These are phyloP conservation scores for Darksidea phi DNA, from an alignment of 495 filamentous ascomycete species.

Conservation along the genomic window DNA sequence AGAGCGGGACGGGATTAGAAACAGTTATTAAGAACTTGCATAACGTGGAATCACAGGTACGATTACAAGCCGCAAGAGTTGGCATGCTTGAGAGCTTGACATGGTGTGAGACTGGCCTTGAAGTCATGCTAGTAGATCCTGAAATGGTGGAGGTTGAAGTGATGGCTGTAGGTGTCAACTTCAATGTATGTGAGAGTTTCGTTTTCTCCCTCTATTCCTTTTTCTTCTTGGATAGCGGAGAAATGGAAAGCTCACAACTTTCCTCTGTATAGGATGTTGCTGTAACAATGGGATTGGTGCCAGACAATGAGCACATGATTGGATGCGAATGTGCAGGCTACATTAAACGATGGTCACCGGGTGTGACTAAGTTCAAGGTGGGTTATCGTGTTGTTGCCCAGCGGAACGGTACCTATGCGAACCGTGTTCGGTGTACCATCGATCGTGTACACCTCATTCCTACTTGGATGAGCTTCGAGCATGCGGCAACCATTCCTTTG, in stretches of 20 bases:
- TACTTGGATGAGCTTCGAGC: conserved; percentile 5
- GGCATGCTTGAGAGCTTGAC: conserved; percentile 3
- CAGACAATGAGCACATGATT: conserved; percentile 18
- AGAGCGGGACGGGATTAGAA: neutral
- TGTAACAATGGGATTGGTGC: conserved; percentile 19
- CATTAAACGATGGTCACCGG: neutral
- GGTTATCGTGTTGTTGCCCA: conserved; percentile 5
- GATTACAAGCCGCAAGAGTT: neutral
- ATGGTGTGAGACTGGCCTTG: conserved; percentile 11
- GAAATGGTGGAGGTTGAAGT: conserved; percentile 23
- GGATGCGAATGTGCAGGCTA: conserved; percentile 21
- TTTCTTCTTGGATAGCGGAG: too few relatives aligned
- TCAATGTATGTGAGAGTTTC: conserved; percentile 25
- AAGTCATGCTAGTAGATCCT: neutral
- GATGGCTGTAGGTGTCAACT: conserved; percentile 15
- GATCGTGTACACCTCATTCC: conserved; percentile 13
- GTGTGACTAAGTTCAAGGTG: conserved; percentile 7
- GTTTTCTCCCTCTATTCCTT: too few relatives aligned
- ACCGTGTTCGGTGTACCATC: neutral
- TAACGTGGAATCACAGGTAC: neutral
- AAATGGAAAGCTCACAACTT: too few relatives aligned
- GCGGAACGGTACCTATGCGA: neutral
- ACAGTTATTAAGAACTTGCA: conserved; percentile 1
- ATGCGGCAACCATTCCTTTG: neutral
- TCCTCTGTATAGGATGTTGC: conserved; percentile 8